Percentiles rank a stretch among this genome's conserved stretches.
Conservation (phyloP, 129 eudicot genomes). For the Arctium minus region DNA sequence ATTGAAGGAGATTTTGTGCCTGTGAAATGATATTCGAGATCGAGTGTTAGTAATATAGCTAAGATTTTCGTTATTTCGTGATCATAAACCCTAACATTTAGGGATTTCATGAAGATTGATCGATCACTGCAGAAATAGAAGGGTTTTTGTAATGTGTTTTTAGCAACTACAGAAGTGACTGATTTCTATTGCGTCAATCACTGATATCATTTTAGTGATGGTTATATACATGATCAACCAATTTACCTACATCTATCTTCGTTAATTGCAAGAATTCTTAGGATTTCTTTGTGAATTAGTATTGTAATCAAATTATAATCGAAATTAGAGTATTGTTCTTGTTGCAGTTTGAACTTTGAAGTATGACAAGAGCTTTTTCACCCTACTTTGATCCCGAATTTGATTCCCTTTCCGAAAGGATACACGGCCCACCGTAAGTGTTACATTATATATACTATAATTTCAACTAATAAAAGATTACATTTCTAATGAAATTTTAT, state of each 20-base stretch:
- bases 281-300: neutral
- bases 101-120: neutral
- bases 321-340: neutral
- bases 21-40: neutral
- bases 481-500: neutral
- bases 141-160: neutral
- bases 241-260: neutral
- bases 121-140: neutral
- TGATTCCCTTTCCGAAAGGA: conserved; percentile 61
- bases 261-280: neutral
- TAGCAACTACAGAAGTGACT: neutral
- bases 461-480: neutral
- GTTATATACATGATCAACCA: neutral
- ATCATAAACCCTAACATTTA: conserved; percentile 16
- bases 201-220: neutral
- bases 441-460: neutral
- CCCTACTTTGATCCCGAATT: conserved; percentile 89
- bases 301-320: neutral
- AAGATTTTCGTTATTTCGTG: neutral
- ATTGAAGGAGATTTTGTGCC: neutral
- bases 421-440: conserved; percentile 69
- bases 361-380: conserved; percentile 46
- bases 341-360: conserved; percentile 33
- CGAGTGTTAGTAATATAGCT: neutral
- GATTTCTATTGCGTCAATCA: neutral